phyloP scores from a whole-genome alignment of 208 protist genomes.

The Trichomonas tenax region DNA sequence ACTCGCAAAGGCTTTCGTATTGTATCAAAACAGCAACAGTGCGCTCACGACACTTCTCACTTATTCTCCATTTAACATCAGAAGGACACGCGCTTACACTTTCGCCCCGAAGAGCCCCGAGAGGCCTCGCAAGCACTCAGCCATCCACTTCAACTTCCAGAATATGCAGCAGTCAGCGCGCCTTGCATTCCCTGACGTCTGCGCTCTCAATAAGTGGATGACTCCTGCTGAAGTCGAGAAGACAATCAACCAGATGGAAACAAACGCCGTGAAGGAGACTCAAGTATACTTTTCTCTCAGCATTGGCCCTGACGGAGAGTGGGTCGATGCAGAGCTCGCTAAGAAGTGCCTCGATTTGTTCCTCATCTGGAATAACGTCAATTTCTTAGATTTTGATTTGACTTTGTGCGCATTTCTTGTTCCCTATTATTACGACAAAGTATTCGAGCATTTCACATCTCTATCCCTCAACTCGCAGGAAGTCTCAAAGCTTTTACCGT shows the following conservation, averaged over 20 bases:
- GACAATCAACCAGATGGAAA: neutral
- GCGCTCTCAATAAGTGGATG: neutral
- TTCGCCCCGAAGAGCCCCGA: neutral
- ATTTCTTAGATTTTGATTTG: neutral
- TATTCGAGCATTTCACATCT: neutral
- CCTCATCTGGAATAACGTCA: neutral
- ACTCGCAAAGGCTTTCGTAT: neutral
- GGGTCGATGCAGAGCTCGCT: neutral
- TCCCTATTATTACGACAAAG: neutral
- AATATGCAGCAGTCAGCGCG: neutral
- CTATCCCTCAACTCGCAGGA: neutral
- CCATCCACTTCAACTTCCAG: neutral
- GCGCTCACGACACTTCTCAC: neutral
- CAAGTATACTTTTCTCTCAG: neutral
- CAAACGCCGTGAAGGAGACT: neutral
- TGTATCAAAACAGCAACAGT: neutral
- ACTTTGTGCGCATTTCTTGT: neutral
- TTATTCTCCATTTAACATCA: neutral
- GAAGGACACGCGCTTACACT: neutral
- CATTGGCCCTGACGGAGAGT: neutral
- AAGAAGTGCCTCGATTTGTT: neutral
- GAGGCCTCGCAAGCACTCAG: neutral
- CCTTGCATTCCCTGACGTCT: neutral
- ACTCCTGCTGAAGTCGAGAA: neutral
- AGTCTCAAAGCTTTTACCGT: neutral